Conservation (phyloP, 352 stramenopile species). For the Pythium myriotylum region DNA sequence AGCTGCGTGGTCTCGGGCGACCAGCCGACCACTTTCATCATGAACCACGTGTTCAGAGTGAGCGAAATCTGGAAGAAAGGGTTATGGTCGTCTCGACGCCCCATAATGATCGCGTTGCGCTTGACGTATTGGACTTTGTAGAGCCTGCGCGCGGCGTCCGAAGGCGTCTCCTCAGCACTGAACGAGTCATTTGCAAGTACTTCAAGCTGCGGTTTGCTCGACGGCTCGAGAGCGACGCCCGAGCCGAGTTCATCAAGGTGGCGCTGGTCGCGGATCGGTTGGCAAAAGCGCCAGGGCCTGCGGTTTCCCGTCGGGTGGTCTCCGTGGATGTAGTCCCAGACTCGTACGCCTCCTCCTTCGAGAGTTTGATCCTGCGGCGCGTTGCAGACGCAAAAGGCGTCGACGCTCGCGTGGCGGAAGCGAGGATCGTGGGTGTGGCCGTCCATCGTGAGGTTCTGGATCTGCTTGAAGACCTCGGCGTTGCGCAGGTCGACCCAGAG, state of each 20-base stretch:
- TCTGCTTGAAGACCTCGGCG: constrained; percentile 26
- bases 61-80: constrained; percentile 35
- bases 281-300: constrained; percentile 6
- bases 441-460: constrained; percentile 32
- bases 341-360: neutral
- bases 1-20: constrained; percentile 20
- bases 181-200: neutral
- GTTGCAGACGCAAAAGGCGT: constrained; percentile 22
- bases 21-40: constrained; percentile 26
- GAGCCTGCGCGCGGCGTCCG: neutral
- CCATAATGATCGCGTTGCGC: constrained; percentile 26
- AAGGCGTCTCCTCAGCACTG: neutral
- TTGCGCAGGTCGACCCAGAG: constrained; percentile 50
- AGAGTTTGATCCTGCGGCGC: neutral
- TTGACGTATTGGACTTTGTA: constrained; percentile 15
- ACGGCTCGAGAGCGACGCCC: neutral
- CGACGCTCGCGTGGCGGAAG: constrained; percentile 14
- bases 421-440: constrained; percentile 42
- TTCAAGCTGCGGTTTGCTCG: constrained; percentile 5
- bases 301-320: constrained; percentile 1
- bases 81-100: constrained; percentile 35
- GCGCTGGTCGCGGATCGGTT: neutral
- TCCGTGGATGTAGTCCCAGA: constrained; percentile 10
- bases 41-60: constrained; percentile 31
- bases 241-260: neutral